Conservation (phyloP, 768 basidiomycete species). For the Tulasnella sp. region DNA sequence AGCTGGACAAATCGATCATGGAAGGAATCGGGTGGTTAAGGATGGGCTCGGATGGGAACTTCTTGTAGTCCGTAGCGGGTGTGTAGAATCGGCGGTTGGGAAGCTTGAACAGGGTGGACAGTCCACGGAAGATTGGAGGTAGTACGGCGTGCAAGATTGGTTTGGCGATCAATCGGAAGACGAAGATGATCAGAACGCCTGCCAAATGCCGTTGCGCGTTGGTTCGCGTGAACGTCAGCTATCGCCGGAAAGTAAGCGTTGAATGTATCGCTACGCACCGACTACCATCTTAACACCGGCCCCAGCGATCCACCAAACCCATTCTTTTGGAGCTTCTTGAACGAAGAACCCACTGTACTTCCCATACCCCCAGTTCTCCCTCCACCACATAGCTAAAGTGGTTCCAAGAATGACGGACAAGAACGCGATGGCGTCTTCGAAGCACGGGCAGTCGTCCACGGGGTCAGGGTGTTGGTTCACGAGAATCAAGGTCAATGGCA, state of each 20-base stretch:
- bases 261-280: constrained; percentile 44
- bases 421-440: constrained; percentile 95
- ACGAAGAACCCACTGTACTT: constrained; percentile 35
- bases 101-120: constrained; percentile 67
- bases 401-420: constrained; percentile 82
- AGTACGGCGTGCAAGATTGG: constrained; percentile 69
- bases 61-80: constrained; percentile 84
- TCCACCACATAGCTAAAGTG: constrained; percentile 68
- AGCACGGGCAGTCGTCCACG: constrained; percentile 96
- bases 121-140: constrained; percentile 80
- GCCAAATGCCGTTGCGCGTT: constrained; percentile 18
- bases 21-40: constrained; percentile 74
- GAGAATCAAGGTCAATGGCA: constrained; percentile 60
- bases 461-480: constrained; percentile 94
- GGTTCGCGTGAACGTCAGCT: too few relatives aligned
- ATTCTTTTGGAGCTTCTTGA: constrained; percentile 34
- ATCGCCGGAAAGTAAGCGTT: background rate
- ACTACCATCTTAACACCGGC: constrained; percentile 52
- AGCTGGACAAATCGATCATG: constrained; percentile 73
- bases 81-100: constrained; percentile 89
- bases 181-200: constrained; percentile 80
- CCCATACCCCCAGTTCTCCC: constrained; percentile 39
- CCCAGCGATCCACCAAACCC: constrained; percentile 47
- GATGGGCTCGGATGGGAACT: constrained; percentile 59
- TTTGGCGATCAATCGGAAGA: constrained; percentile 89